A percentile compares a stretch with the other conserved stretches of the same genome.
phyloP scores from a whole-genome alignment of 1,139 yeast species.

The Lodderomyces parapsilosis region DNA sequence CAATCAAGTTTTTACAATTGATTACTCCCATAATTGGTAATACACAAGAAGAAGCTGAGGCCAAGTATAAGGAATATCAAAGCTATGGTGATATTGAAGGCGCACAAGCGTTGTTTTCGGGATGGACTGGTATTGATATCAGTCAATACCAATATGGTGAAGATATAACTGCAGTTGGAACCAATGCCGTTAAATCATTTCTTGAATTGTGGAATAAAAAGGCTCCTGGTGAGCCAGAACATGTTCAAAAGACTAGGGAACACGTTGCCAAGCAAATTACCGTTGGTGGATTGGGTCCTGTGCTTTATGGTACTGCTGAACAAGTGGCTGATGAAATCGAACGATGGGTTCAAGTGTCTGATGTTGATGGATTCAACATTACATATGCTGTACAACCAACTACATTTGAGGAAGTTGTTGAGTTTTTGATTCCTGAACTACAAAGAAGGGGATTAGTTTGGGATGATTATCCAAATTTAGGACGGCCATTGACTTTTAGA shows the following conservation, averaged over 20 bases:
- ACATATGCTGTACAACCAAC: conserved; percentile 28
- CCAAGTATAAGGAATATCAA: conserved; percentile 28
- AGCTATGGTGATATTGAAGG: conserved; percentile 38
- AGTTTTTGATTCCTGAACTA: conserved; percentile 26
- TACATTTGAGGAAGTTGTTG: conserved; percentile 29
- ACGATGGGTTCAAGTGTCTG: conserved; percentile 30
- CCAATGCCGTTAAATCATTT: conserved; percentile 30
- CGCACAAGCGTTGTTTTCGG: conserved; percentile 37
- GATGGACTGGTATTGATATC: conserved; percentile 39
- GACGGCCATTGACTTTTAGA: conserved; percentile 21
- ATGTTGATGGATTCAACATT: conserved; percentile 30
- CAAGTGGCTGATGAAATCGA: conserved; percentile 29
- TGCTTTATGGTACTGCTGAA: conserved; percentile 23
- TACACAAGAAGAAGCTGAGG: conserved; percentile 35
- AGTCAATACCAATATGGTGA: conserved; percentile 27
- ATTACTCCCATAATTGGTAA: conserved; percentile 33
- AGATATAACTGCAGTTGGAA: conserved; percentile 27
- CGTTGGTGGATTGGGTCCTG: conserved; percentile 32
- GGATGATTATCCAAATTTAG: conserved; percentile 27
- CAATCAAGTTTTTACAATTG: conserved; percentile 35
- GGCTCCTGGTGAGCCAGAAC: conserved; percentile 25
- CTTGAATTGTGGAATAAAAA: conserved; percentile 31
- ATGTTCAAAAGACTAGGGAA: conserved; percentile 26
- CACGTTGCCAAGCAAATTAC: conserved; percentile 27
- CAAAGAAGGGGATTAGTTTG: conserved; percentile 25